Evolutionary conservation across 768 basidiomycete genomes (phyloP).

Genomic region (Tulasnella sp.): DNA sequence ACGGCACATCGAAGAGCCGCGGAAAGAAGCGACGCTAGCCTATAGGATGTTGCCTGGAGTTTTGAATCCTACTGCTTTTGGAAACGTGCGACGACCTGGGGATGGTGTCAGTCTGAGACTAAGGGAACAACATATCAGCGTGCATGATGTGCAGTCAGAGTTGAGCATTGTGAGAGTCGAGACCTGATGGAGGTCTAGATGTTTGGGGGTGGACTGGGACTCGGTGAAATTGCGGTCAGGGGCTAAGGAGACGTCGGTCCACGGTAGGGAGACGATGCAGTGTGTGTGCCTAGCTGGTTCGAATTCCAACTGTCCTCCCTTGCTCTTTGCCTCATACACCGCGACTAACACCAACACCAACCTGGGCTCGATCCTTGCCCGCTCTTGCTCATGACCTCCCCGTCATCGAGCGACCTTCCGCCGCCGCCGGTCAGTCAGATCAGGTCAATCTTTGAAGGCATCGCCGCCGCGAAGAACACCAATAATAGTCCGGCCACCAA

Average conservation of each 20-base stretch:
- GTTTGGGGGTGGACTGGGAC: not conserved
- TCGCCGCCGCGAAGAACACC: not conserved
- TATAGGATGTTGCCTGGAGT: not conserved
- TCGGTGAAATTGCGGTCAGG: not conserved
- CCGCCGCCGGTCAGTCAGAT: not conserved
- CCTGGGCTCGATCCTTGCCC: not conserved
- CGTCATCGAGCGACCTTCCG: not conserved
- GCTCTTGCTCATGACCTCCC: not conserved
- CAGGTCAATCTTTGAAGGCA: conserved; percentile 2
- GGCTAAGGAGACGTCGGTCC: not conserved
- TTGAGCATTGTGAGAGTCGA: too few relatives aligned
- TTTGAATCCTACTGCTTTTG: not conserved
- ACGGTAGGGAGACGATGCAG: not conserved
- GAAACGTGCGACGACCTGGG: not conserved
- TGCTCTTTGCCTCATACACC: not conserved
- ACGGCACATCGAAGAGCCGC: not conserved
- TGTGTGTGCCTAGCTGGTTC: not conserved
- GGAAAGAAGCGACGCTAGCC: not conserved
- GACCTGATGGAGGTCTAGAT: not conserved
- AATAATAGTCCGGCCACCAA: not conserved
- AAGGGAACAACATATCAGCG: not conserved
- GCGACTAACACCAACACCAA: not conserved
- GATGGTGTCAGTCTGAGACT: not conserved
- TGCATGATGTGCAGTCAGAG: not conserved
- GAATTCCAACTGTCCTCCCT: not conserved